Base-by-base conservation (phyloP, 768 basidiomycete genomes). In the Pisolithus sp. region DNA sequence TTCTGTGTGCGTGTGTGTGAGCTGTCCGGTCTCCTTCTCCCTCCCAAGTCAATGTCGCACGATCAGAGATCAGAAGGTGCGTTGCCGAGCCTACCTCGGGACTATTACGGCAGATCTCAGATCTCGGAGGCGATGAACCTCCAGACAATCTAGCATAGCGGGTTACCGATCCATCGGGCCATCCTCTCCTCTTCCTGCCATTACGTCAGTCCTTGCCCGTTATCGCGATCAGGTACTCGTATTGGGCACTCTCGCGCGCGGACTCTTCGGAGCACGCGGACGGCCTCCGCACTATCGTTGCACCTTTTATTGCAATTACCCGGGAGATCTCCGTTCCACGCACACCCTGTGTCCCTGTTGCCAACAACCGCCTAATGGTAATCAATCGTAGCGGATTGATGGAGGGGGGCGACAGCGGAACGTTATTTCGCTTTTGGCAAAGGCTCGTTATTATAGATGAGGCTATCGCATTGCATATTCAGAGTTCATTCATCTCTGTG, bases 51-150 rank as follows among this genome's bases (percentile, higher is more conserved):
- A 12, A 31, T 63, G 65, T 79, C 76, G 74, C 79, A 77, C 76
- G 78, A 78, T 80, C 79, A 79, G 62, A 78, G 79, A 76, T 78
- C 64, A 66, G 59, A 57, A 28, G 57, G 53, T 53, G 46, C 58
- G 55, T 56, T 62, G 58, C 67, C 61, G 65, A 55, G 57, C 57
- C 61, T 48, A 46, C 45, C 52, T 55, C 68, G 66, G 66, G 53
- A 49, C 53, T 54, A 68, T 68, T 62, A 68, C 63, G 52, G 47
- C 58, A 69, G 50, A 52, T n/a, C 50, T 31, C 64, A 61, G 46
- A 47, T 47, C 46, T 47, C 46, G 46, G 46, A 47, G 46, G 46
- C 46, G 46, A 47, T 47, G 46, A 28, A 13, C 43, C 40, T 53
- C 42, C 50, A 51, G 41, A 47, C 46, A 47, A 47, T 47, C 46